Evolutionary conservation across 78 protist species (phyloP).

Genomic region (Pelomyxa schiedti): DNA sequence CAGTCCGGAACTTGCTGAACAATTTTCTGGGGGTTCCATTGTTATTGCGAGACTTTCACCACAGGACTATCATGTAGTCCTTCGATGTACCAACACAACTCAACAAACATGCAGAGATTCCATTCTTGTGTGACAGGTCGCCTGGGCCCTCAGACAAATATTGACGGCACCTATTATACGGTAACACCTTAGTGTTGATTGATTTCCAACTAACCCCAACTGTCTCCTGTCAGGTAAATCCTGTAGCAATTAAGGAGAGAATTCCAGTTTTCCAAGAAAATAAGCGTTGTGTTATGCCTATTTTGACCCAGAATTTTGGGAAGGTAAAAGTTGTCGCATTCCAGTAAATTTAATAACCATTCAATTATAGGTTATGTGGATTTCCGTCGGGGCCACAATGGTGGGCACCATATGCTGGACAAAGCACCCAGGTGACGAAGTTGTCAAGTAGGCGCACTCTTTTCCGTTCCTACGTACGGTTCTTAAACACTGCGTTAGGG

Average conservation of each 20-base stretch:
- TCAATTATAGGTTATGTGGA: too few species aligned
- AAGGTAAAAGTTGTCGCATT: neutral
- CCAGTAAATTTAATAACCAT: too few species aligned
- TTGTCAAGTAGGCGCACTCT: neutral
- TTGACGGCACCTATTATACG: neutral
- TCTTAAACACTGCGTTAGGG: too few species aligned
- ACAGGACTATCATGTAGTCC: neutral
- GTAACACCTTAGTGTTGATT: too few species aligned
- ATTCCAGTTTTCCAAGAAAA: neutral
- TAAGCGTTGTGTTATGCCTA: neutral
- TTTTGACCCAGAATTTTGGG: neutral
- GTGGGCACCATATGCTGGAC: neutral
- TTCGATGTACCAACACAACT: too few species aligned
- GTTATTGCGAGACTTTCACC: neutral
- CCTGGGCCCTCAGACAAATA: neutral
- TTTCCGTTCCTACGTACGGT: too few species aligned
- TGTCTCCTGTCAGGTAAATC: too few species aligned
- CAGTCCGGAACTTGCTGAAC: neutral
- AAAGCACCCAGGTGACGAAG: neutral
- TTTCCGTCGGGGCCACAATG: neutral
- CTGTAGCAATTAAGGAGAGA: neutral
- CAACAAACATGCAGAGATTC: too few species aligned
- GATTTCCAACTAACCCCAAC: too few species aligned
- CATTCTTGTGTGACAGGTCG: neutral
- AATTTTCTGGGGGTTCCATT: neutral